phyloP scores from a whole-genome alignment of 2,329 filamentous ascomycete genomes.

The Neonectria ditissima region DNA sequence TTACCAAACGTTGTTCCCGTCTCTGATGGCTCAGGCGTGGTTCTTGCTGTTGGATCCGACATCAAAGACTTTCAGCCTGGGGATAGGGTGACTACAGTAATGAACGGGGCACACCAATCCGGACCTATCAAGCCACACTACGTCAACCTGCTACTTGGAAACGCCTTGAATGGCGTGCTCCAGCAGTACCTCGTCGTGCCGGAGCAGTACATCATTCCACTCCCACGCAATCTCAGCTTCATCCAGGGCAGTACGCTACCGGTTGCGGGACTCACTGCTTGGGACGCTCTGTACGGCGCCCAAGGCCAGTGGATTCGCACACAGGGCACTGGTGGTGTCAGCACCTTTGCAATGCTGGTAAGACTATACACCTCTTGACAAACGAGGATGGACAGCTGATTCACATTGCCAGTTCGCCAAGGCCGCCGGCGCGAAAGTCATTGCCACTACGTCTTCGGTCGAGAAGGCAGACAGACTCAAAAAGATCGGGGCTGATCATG shows the following conservation, averaged over 20 bases:
- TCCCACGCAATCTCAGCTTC: constrained; percentile 63
- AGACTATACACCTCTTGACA: too few relatives aligned
- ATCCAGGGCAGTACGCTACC: constrained; percentile 63
- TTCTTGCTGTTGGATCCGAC: constrained; percentile 58
- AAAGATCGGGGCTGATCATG: constrained; percentile 64
- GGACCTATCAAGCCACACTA: constrained; percentile 49
- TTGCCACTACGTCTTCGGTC: constrained; percentile 66
- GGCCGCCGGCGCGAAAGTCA: constrained; percentile 66
- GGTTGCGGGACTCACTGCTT: constrained; percentile 58
- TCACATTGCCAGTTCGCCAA: constrained; percentile 44
- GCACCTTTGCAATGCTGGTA: neutral
- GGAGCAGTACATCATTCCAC: constrained; percentile 70
- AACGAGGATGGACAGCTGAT: too few relatives aligned
- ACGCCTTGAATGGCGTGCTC: constrained; percentile 72
- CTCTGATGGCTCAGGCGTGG: constrained; percentile 60
- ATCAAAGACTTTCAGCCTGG: constrained; percentile 56
- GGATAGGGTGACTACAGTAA: constrained; percentile 64
- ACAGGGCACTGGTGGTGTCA: constrained; percentile 22
- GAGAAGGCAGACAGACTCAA: constrained; percentile 63
- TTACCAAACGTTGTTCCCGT: too few relatives aligned
- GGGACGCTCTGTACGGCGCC: constrained; percentile 31
- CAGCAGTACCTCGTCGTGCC: constrained; percentile 73
- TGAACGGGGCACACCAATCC: constrained; percentile 60
- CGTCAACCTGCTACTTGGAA: constrained; percentile 68
- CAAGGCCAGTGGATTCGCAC: constrained; percentile 50